These are phyloP conservation scores for Globisporangium middletonii DNA, from an alignment of 352 stramenopile species.

Conservation along the genomic window DNA sequence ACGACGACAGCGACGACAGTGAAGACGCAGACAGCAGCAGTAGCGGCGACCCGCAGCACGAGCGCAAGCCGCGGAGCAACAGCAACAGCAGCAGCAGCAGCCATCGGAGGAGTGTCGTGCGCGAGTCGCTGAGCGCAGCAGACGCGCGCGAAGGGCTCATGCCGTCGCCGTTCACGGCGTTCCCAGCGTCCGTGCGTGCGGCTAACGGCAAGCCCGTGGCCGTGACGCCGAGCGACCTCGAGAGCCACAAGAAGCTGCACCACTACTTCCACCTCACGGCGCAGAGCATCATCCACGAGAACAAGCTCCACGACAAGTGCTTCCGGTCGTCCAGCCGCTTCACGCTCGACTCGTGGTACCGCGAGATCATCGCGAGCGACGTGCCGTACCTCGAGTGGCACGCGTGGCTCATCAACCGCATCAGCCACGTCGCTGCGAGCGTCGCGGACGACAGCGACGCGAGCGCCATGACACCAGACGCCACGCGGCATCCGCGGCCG, in stretches of 20 bases:
- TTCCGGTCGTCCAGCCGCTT: conserved; percentile 79
- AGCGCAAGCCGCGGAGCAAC: too few species aligned
- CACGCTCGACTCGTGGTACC: conserved; percentile 82
- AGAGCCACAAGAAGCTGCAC: conserved; percentile 79
- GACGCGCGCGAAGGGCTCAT: conserved; percentile 5
- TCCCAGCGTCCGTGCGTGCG: conserved; percentile 22
- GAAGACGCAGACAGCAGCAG: conserved; percentile 10
- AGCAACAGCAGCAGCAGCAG: not conserved
- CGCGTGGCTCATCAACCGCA: conserved; percentile 80
- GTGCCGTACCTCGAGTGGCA: conserved; percentile 79
- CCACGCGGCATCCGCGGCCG: not conserved
- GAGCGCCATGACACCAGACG: conserved; percentile 6
- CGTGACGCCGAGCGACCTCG: conserved; percentile 47
- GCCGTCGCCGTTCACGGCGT: conserved; percentile 27
- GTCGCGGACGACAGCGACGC: conserved; percentile 31
- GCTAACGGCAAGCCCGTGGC: conserved; percentile 30
- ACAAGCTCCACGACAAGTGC: conserved; percentile 70
- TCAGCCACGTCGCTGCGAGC: conserved; percentile 47
- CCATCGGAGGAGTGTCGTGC: not conserved
- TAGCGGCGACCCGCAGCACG: not conserved
- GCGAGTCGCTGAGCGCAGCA: not conserved
- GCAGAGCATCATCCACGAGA: conserved; percentile 84
- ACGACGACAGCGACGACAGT: conserved; percentile 52
- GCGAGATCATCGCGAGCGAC: conserved; percentile 59
- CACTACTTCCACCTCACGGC: conserved; percentile 87